These are phyloP conservation scores for Odonthalia washingtoniensis DNA, from an alignment of 31 red algal genomes.

Conservation along the genomic window DNA sequence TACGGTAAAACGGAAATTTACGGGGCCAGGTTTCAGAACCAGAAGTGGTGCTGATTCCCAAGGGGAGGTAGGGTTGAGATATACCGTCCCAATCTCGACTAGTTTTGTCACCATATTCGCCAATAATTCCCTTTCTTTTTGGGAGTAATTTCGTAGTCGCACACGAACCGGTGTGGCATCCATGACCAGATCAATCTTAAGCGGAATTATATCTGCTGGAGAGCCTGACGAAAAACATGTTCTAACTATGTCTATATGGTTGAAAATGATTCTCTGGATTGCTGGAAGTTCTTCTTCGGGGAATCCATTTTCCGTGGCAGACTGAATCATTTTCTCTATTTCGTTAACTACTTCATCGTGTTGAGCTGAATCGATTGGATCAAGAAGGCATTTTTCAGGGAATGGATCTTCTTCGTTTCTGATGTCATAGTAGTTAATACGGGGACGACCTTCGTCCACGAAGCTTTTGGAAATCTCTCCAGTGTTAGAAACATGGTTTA, in stretches of 20 bases:
- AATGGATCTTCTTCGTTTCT: conserved; percentile 6
- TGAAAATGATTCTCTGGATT: background rate
- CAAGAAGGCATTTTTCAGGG: conserved; percentile 1
- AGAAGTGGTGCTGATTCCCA: background rate
- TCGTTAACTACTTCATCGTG: conserved; percentile 5
- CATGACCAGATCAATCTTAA: conserved; percentile 1
- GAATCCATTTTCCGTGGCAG: background rate
- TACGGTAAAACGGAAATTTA: background rate
- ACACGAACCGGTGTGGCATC: conserved; percentile 6
- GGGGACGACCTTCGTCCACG: background rate
- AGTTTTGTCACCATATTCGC: background rate
- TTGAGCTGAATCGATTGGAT: background rate
- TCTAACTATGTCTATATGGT: background rate
- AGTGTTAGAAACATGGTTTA: background rate
- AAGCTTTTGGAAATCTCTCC: background rate
- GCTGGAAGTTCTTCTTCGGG: background rate
- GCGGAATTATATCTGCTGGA: background rate
- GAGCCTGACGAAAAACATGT: background rate
- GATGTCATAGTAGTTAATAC: background rate
- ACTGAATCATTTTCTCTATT: background rate
- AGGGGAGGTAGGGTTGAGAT: background rate
- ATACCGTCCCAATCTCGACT: background rate
- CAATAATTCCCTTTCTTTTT: background rate
- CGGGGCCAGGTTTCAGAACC: background rate
- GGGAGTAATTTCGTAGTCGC: conserved; percentile 11